Evolutionary conservation across 2,329 filamentous ascomycete species (phyloP), one percentile per base, ranked within the genome.

Genomic region (Aspergillus sp.): DNA sequence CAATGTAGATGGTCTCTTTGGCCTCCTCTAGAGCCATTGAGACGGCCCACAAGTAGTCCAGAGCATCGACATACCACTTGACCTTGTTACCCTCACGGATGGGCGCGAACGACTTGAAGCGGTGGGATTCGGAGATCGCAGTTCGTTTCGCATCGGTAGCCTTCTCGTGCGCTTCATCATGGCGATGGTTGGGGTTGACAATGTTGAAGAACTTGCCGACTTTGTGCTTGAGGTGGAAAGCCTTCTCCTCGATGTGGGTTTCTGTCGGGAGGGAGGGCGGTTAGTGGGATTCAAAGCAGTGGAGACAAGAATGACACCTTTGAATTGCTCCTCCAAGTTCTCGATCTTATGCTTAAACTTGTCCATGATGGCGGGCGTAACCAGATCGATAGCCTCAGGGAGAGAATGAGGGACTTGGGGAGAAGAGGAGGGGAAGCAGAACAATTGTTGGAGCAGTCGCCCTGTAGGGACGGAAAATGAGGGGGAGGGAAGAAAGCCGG

Each of bases 1-100:
- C 90, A 66, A 99, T 96, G 76, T 98, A 99, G 68, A 99, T 97
- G 49, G 90, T 89, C 77, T 98, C 94, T 71, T 90, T 90, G 39
- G 95, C 95, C 61, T 88, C 84, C 64, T 98, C 93, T n/a, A 98
- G 82, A 0, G 93, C 94, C 36, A 89, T 87, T 0, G 92, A 96
- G 10, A 99, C 92, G 17, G 95, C 89, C 88, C 92, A 96, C 75
- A 95, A 96, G 77, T 99, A 99, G 78, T 98, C 90, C 62, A 92
- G 84, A 3, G 92, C 95, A 73, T 98, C 95, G 10, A 98, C 91
- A 77, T 97, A 98, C 93, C 94, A 99, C 80, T 98, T 98, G 73
- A 95, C 83, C 60, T 90, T 83, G 75, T 98, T 97, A 27, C 88
- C 90, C 10, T 94, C 88, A 47, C 89, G 87, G 73, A 94, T 89